Base-by-base conservation (phyloP, 1,284 basidiomycete genomes). In the Trichosporon coremiiforme region DNA sequence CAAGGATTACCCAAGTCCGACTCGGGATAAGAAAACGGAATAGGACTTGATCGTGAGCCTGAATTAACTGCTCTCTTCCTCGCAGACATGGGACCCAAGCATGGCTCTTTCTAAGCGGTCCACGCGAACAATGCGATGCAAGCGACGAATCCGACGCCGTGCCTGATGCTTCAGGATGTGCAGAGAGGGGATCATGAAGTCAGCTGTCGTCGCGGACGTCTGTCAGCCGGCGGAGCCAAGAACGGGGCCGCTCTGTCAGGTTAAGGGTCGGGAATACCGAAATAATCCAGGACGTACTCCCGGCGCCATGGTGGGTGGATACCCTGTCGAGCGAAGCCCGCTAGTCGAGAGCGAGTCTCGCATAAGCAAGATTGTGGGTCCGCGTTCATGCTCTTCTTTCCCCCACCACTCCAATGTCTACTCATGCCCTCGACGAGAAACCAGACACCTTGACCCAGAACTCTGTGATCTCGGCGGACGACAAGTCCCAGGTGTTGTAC, bases 371-470 rank as follows among this genome's bases (percentile, higher is more conserved):
- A 13, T 9, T 4, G 4, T 25, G 33, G 20, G 50, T 53, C 31
- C 15, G 29, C 15, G 8, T 12, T n/a, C 15, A 25, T 25, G 25
- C 25, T 25, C 12, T 1, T 17, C 17, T n/a, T 20, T n/a, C 35
- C 29, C 29, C 31, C 57, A 62, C 29, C 17, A 33, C 31, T n/a
- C 57, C 29, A 31, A 62, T 62, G 57, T 3, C 57, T 31, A n/a
- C 29, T 17, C 29, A n/a, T 33, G 57, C 50, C 22, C 50, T 62
- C 57, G 57, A 62, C 29, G 57, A 62, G 57, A 62, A 62, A 10
- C 15, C 57, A 2, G 57, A 62, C 31, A 33, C 29, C 57, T 33
- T 62, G 57, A 62, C 57, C 13, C 57, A 33, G 13, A 33, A n/a
- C 29, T 62, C 41, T n/a, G 10, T 38, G 36, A 38, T 45, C 41